Evolutionary conservation across 164 flowering plant species (phyloP).

Genomic region (Vitis rotundifolia): DNA sequence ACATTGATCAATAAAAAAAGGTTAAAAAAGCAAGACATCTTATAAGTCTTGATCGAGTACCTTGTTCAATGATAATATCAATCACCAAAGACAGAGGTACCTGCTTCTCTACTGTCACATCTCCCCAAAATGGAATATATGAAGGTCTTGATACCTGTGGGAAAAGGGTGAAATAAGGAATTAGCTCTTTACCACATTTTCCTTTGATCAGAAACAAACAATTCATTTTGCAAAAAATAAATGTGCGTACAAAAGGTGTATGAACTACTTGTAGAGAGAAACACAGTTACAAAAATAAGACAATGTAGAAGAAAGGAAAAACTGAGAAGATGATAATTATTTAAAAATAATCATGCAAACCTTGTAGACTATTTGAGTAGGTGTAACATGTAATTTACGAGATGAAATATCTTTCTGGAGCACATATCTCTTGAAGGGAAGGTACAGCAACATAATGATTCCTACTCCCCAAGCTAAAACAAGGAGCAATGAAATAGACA

Average conservation of each 20-base stretch:
- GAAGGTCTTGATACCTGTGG: slow-evolving; percentile 71
- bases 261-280: too few relatives aligned
- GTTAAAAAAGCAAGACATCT: neutral
- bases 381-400: slow-evolving; percentile 70
- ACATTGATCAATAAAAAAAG: too few relatives aligned
- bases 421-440: slow-evolving; percentile 67
- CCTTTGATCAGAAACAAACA: neutral
- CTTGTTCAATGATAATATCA: slow-evolving; percentile 85
- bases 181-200: neutral
- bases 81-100: slow-evolving; percentile 67
- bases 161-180: slow-evolving; percentile 2
- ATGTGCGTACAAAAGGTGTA: too few relatives aligned
- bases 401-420: slow-evolving; percentile 63
- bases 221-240: neutral
- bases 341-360: slow-evolving; percentile 26
- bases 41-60: slow-evolving; percentile 28
- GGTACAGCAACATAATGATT: slow-evolving; percentile 64
- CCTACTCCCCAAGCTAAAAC: slow-evolving; percentile 89
- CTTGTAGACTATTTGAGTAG: slow-evolving; percentile 71
- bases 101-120: slow-evolving; percentile 49
- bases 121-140: slow-evolving; percentile 66
- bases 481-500: slow-evolving; percentile 62
- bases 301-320: neutral
- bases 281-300: too few relatives aligned
- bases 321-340: neutral